Base-by-base conservation (phyloP, 2,329 filamentous ascomycete species). In the Lithohypha guttulata region DNA sequence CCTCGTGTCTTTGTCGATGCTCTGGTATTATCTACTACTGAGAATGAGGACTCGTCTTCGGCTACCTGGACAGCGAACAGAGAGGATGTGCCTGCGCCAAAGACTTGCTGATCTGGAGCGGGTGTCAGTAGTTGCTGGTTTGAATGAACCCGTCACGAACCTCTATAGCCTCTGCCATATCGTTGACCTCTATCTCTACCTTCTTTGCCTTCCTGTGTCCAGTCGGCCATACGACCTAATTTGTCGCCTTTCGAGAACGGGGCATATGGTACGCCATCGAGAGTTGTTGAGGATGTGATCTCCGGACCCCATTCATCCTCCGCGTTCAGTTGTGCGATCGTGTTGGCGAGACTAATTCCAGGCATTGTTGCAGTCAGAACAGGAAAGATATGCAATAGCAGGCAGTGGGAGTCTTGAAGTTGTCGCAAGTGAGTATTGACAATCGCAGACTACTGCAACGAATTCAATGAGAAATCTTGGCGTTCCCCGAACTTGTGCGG, bases 191-290 rank as follows among this genome's bases (percentile, higher is more conserved):
- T 71, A 52, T 91, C 84, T 40, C 69, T 59, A 11, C 60, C 57
- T 52, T 77, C 75, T 67, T 95, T 95, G 61, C 83, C 79, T 59
- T 95, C 91, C 33, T 78, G 59, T 13, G 87, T 93, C 91, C 91
- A 98, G 71, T 98, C 91, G 45, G 91, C 91, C 87, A 98, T 96
- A 62, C 91, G 87, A 58, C 91, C 91, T 44, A 98, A 73, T 74
- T 95, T 96, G 71, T 98, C 91, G 60, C 85, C 86, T 68, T 98
- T 98, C 52, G 87, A 95, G 71, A 91, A 98, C 45, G 91, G 91
- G 54, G 91, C 91, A 63, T 95, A 98, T 26, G 91, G 91, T 34
- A 96, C 85, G 59, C 91, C 91, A 60, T 93, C 80, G 55, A 96
- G 75, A 46, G 84, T 94, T 49, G 84, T 93, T 61, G 94, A 84